These are phyloP conservation scores for Sequoiadendron giganteum DNA, from an alignment of 75 land plant species.

Conservation along the genomic window DNA sequence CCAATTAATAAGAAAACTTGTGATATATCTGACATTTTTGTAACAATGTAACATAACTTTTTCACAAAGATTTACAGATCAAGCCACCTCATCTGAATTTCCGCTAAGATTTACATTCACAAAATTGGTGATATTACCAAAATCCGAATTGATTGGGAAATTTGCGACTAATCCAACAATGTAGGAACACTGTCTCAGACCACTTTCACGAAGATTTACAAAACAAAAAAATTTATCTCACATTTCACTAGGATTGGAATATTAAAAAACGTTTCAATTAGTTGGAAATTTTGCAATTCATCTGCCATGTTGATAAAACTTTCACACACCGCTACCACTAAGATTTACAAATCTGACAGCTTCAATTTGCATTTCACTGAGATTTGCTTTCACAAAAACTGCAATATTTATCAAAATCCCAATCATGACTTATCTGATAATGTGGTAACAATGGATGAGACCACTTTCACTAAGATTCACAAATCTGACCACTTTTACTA, in stretches of 20 bases:
- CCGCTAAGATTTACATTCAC: background rate
- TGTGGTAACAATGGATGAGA: background rate
- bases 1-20: background rate
- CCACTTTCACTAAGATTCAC: background rate
- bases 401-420: background rate
- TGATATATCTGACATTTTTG: background rate
- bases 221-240: background rate
- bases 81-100: background rate
- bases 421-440: background rate
- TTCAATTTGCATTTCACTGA: background rate
- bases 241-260: background rate
- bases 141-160: background rate
- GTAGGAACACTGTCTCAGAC: background rate
- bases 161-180: background rate
- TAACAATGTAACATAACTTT: background rate
- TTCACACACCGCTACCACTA: background rate
- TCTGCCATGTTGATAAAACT: background rate
- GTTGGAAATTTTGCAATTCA: background rate
- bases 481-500: background rate
- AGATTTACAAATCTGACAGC: background rate
- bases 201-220: background rate
- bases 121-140: background rate
- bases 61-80: background rate
- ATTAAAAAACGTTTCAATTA: background rate
- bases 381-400: background rate